Evolutionary conservation across 495 filamentous ascomycete species (phyloP).

Genomic region (Eremomyces bilateralis): DNA sequence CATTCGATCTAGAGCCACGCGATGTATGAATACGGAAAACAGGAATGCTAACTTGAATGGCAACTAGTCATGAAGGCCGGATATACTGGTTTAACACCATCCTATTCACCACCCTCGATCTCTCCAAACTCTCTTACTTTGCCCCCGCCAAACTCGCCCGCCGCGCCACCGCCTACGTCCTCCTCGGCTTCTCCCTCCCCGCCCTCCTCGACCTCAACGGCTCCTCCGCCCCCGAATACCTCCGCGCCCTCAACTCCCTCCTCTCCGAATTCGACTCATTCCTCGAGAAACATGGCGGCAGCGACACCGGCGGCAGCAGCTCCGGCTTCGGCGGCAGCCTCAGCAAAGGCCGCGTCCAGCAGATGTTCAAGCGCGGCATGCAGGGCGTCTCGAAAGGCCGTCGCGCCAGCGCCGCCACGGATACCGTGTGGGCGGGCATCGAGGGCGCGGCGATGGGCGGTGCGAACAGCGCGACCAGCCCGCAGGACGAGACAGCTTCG

Average conservation of each 20-base stretch:
- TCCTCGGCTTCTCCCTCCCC: conserved; percentile 80
- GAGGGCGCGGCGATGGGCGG: conserved; percentile 2
- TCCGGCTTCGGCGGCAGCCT: conserved; percentile 51
- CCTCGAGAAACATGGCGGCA: conserved; percentile 66
- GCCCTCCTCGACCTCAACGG: conserved; percentile 70
- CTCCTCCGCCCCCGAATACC: conserved; percentile 55
- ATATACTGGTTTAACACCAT: conserved; percentile 97
- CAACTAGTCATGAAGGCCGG: conserved; percentile 63
- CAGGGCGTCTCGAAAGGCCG: conserved; percentile 41
- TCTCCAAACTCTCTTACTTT: conserved; percentile 66
- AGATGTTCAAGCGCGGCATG: conserved; percentile 67
- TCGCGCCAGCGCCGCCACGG: conserved; percentile 48
- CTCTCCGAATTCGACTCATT: conserved; percentile 84
- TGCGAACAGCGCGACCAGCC: conserved; percentile 25
- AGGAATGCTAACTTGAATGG: conserved; percentile 2
- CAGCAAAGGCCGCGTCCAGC: conserved; percentile 53
- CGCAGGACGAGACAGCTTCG: conserved; percentile 18
- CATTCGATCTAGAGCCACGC: too few relatives aligned
- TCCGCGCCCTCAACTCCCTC: conserved; percentile 68
- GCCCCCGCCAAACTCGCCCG: conserved; percentile 61
- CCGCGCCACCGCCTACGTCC: conserved; percentile 75
- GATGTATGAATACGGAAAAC: too few relatives aligned
- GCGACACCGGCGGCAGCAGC: conserved; percentile 47
- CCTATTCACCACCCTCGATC: conserved; percentile 65
- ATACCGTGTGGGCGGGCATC: conserved; percentile 27